Percentiles rank a stretch among this genome's conserved stretches.
Conservation (phyloP, 495 filamentous ascomycete genomes). For the Aspergillus campestris region DNA sequence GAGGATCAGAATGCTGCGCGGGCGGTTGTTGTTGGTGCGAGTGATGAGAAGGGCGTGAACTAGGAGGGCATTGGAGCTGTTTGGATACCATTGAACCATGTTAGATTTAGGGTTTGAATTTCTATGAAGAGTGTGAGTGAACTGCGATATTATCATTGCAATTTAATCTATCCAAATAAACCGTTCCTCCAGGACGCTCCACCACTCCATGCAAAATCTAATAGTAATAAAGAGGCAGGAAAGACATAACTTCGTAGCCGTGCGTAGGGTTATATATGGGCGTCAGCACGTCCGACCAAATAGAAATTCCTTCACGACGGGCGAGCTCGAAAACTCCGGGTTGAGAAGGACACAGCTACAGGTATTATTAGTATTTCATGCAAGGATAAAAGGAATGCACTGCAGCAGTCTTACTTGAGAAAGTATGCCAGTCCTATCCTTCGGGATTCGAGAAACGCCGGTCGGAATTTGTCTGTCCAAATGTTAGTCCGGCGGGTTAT, state of each 20-base stretch:
- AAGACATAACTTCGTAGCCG: neutral
- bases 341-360: conserved; percentile 57
- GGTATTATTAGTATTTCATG: neutral
- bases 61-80: too few species aligned
- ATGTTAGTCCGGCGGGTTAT: conserved; percentile 7
- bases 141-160: too few species aligned
- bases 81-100: too few species aligned
- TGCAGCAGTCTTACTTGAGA: conserved; percentile 48
- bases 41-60: conserved; percentile 4
- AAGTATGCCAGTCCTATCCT: conserved; percentile 62
- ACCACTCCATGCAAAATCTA: conserved; percentile 3
- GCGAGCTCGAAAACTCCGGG: conserved; percentile 59
- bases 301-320: conserved; percentile 65
- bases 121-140: too few species aligned
- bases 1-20: conserved; percentile 8
- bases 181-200: neutral
- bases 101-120: too few species aligned
- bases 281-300: conserved; percentile 36
- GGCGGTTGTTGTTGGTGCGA: neutral
- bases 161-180: neutral
- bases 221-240: neutral
- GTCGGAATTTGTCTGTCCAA: conserved; percentile 51
- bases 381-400: neutral
- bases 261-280: neutral
- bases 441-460: conserved; percentile 58